These are phyloP conservation scores for Persicaria tinctoria DNA, from an alignment of 148 eudicot species.

Conservation along the genomic window DNA sequence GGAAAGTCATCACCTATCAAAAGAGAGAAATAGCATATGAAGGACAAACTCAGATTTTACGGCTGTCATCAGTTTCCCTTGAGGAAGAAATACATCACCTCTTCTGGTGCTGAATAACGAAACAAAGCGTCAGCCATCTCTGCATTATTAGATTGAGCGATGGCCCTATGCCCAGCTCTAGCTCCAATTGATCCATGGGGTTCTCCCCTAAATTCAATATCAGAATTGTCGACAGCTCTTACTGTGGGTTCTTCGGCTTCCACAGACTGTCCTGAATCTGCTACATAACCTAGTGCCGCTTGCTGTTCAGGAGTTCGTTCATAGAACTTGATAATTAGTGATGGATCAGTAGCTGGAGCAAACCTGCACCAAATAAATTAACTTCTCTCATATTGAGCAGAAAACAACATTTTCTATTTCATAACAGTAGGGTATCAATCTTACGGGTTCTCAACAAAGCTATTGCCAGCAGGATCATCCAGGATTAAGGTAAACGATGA, in stretches of 20 bases:
- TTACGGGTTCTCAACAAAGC: conserved; percentile 94
- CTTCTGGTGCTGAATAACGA: conserved; percentile 91
- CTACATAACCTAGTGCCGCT: conserved; percentile 63
- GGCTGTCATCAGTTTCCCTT: not conserved
- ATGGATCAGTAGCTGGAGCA: conserved; percentile 87
- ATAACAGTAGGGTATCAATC: conserved; percentile 12
- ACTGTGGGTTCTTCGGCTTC: conserved; percentile 33
- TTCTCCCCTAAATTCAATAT: conserved; percentile 27
- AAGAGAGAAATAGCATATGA: conserved; percentile 6
- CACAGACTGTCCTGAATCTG: conserved; percentile 39
- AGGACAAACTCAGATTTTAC: not conserved
- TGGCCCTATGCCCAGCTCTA: conserved; percentile 69
- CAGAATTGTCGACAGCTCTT: conserved; percentile 21
- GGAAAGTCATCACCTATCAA: conserved; percentile 90
- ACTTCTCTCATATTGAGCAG: not conserved
- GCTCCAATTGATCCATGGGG: conserved; percentile 95
- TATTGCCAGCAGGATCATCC: conserved; percentile 97
- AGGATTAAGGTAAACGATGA: conserved; percentile 71
- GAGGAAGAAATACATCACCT: conserved; percentile 32
- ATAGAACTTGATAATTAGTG: conserved; percentile 55
- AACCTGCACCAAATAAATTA: conserved; percentile 29
- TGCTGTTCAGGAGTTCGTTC: conserved; percentile 88
- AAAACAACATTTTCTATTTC: not conserved
- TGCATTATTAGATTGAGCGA: conserved; percentile 71
- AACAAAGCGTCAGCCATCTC: conserved; percentile 74